Evolutionary conservation across 306 rosid genomes (phyloP), one percentile per base, ranked within the genome.

Genomic region (Phaseolus lunatus): DNA sequence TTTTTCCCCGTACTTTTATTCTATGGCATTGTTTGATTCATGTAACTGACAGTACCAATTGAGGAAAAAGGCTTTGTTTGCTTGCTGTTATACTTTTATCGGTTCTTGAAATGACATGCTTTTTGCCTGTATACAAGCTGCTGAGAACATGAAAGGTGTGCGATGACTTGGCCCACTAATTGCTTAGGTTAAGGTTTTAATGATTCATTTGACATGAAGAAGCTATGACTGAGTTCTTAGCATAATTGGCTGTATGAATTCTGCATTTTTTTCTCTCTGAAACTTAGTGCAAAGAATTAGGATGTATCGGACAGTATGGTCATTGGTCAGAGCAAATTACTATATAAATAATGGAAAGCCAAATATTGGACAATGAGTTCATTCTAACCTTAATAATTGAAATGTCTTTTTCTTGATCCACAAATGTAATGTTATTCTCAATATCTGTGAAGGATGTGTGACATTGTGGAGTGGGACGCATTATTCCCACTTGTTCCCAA

Each of bases 281-380:
- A 69, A 74, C 65, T 68, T 69, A 15, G 63, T 67, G 8, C 45
- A 39, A 67, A 19, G 16, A 43, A 43, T 43, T 43, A 43, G 16
- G 15, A 59, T 29, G 44, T 52, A n/a, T 74, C 37, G 73, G 67
- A 73, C 29, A 78, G 41, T 61, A 18, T 61, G 67, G 65, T 57
- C 19, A 59, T 13, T 61, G 67, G 65, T 57, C 19, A 10, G 18
- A 18, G 72, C 61, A 78, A 68, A 72, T 66, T 57, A 26, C 31
- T 78, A 71, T 22, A 54, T 61, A 39, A 50, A 19, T 22, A 73
- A 72, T 49, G 27, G 45, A 71, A 79, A 58, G 58, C 49, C 22
- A 79, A 69, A 63, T 56, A 27, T 64, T 48, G 49, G 68, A 6
- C 31, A 29, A 37, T 5, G 19, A 29, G 1, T 50, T 16, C 57